Evolutionary conservation across 306 rosid species (phyloP).

Genomic region (Cicer judaicum): DNA sequence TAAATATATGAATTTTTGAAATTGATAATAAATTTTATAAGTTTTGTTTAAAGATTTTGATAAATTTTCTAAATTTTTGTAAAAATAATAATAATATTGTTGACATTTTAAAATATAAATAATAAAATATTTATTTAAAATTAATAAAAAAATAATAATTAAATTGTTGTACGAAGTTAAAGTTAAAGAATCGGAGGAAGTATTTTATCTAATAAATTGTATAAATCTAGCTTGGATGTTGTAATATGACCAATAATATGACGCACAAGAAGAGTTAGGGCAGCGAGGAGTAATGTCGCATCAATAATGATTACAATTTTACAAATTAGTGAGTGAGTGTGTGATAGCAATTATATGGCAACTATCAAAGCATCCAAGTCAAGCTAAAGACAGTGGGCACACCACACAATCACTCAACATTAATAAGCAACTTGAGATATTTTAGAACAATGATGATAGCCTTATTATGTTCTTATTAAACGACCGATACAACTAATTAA

Average conservation of each 20-base stretch:
- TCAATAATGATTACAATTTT: conserved; percentile 30
- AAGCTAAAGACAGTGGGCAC: conserved; percentile 5
- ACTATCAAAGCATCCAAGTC: conserved; percentile 20
- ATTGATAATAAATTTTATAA: too few species aligned
- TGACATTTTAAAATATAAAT: too few species aligned
- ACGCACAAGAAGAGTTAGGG: conserved; percentile 2
- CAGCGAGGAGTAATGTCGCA: conserved; percentile 36
- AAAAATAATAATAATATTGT: too few species aligned
- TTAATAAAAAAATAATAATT: too few species aligned
- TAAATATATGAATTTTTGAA: too few species aligned
- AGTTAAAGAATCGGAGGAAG: too few species aligned
- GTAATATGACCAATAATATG: conserved; percentile 31
- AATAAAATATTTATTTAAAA: too few species aligned
- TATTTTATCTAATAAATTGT: background rate
- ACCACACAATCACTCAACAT: conserved; percentile 18
- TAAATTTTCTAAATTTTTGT: too few species aligned
- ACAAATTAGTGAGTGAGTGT: background rate
- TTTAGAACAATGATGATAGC: conserved; percentile 25
- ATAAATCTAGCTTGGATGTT: background rate
- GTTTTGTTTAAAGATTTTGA: too few species aligned
- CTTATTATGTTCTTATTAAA: conserved; percentile 13
- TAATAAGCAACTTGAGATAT: conserved; percentile 10
- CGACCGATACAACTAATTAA: background rate
- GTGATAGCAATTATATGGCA: background rate
- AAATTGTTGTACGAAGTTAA: too few species aligned